A percentile compares a stretch with the other conserved stretches of the same genome.
These are phyloP conservation scores for Paraphoma sp. DNA, from an alignment of 2,329 filamentous ascomycete species.

Conservation along the genomic window DNA sequence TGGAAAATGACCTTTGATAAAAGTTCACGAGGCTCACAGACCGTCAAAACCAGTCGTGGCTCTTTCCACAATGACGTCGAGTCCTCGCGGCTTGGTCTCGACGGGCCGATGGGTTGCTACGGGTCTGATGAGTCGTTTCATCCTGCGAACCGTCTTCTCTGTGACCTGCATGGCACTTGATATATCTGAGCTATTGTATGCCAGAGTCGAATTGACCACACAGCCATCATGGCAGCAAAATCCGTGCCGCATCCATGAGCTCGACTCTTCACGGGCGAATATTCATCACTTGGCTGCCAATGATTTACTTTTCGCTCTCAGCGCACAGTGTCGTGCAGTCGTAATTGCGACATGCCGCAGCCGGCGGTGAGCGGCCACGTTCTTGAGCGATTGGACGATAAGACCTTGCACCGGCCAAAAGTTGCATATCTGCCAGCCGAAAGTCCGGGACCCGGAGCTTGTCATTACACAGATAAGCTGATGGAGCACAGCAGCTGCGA, in stretches of 20 bases:
- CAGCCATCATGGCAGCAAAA: neutral
- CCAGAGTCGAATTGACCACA: neutral
- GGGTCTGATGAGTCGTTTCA: conserved; percentile 26
- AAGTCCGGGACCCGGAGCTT: conserved; percentile 8
- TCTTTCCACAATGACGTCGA: conserved; percentile 15
- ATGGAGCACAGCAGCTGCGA: neutral
- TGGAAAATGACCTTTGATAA: conserved; percentile 28
- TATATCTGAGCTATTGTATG: neutral
- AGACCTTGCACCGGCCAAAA: conserved; percentile 13
- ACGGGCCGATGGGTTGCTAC: conserved; percentile 30
- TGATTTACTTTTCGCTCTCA: conserved; percentile 7
- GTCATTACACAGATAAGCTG: conserved; percentile 15
- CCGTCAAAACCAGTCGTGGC: conserved; percentile 1
- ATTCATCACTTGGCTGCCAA: conserved; percentile 11
- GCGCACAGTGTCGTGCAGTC: conserved; percentile 16
- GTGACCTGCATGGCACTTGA: conserved; percentile 26
- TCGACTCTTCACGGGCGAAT: neutral
- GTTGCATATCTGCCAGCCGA: conserved; percentile 20
- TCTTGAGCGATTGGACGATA: conserved; percentile 45
- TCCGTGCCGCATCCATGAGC: no score
- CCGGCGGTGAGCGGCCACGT: conserved; percentile 45
- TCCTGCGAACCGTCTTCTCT: conserved; percentile 38
- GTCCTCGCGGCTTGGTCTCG: conserved; percentile 28
- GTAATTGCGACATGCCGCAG: conserved; percentile 19
- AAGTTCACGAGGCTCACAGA: neutral